Conservation (phyloP, 192 early-diverging fungal genomes). For the Coemansia furcata region DNA sequence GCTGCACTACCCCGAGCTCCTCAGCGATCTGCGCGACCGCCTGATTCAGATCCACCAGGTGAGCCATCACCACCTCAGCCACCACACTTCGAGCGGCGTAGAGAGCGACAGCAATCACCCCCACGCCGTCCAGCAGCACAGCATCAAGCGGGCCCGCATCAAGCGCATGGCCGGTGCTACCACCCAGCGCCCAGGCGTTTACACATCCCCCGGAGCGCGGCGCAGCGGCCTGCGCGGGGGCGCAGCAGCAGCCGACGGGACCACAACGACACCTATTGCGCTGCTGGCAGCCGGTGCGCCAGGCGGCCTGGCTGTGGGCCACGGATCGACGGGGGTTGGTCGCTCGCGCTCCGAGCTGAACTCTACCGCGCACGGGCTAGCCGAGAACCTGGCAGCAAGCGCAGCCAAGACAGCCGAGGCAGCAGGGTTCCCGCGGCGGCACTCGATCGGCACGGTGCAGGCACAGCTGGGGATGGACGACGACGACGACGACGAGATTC, state of each 20-base stretch:
- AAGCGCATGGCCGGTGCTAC: conserved; percentile 18
- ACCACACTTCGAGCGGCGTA: conserved; percentile 36
- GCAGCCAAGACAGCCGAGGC: conserved; percentile 1
- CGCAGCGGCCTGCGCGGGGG: conserved; percentile 33
- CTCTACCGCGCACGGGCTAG: neutral
- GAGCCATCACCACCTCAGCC: conserved; percentile 4
- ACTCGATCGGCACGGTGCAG: conserved; percentile 47
- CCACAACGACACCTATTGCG: neutral
- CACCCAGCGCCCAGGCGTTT: neutral
- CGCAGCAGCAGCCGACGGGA: neutral
- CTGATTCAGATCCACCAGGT: conserved; percentile 50
- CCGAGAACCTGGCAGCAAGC: neutral
- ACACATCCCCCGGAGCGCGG: conserved; percentile 12
- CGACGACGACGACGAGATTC: conserved; percentile 28
- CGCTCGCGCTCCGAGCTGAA: conserved; percentile 9
- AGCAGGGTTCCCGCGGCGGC: conserved; percentile 39
- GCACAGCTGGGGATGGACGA: conserved; percentile 24
- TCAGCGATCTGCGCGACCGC: conserved; percentile 51
- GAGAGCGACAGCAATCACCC: conserved; percentile 38
- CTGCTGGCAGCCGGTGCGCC: conserved; percentile 5
- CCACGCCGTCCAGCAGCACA: neutral
- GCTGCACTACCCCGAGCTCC: conserved; percentile 52
- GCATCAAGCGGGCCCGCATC: conserved; percentile 18
- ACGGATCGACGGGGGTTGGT: conserved; percentile 8
- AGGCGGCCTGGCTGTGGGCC: conserved; percentile 8